Evolutionary conservation across 2,329 filamentous ascomycete genomes (phyloP).

Genomic region (Xylariaceae sp.): DNA sequence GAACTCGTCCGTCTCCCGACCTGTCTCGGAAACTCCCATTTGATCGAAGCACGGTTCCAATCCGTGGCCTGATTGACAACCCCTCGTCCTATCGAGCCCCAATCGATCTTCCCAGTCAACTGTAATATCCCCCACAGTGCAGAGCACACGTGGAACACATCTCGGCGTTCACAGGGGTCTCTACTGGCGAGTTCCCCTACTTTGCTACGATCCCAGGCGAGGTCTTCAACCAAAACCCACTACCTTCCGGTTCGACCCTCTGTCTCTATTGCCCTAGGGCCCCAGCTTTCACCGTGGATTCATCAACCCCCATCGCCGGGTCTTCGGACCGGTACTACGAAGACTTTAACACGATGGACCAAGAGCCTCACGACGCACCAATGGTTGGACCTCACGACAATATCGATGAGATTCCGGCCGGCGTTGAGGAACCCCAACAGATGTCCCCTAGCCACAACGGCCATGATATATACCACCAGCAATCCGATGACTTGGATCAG

Average conservation of each 20-base stretch:
- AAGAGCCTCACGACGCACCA: constrained; percentile 28
- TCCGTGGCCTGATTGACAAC: constrained; percentile 9
- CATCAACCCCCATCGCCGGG: constrained; percentile 42
- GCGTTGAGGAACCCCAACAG: constrained; percentile 44
- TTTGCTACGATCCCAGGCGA: constrained; percentile 18
- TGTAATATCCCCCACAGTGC: constrained; percentile 14
- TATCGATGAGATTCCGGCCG: constrained; percentile 46
- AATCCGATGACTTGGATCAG: constrained; percentile 48
- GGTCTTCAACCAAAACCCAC: constrained; percentile 19
- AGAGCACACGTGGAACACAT: constrained; percentile 20
- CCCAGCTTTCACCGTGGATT: constrained; percentile 41
- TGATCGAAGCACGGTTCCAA: constrained; percentile 6
- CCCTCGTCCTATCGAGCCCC: constrained; percentile 12
- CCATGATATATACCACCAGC: constrained; percentile 35
- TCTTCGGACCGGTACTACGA: constrained; percentile 49
- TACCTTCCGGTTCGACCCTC: too few species aligned
- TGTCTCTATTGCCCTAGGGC: too few species aligned
- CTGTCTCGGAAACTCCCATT: constrained; percentile 8
- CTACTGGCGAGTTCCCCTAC: constrained; percentile 18
- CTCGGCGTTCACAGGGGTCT: constrained; percentile 14
- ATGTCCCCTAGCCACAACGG: constrained; percentile 19
- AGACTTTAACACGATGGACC: constrained; percentile 48
- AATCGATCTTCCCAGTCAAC: constrained; percentile 13
- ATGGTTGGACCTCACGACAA: constrained; percentile 26
- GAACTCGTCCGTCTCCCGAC: not conserved